Conservation (phyloP, 2,329 filamentous ascomycete species). For the Fusarium veterinarium region DNA sequence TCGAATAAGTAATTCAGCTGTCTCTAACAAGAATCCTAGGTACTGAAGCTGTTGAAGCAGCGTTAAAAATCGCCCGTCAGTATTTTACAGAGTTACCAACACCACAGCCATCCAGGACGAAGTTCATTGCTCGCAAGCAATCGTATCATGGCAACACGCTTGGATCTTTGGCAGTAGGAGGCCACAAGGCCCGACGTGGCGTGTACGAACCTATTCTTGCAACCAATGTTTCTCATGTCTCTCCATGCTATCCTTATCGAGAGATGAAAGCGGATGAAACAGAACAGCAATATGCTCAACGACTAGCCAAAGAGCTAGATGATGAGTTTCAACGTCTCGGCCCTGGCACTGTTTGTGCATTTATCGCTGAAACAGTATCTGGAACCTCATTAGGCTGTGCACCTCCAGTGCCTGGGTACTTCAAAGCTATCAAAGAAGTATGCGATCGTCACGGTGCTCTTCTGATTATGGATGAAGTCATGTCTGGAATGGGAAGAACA, state of each 20-base stretch:
- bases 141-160: constrained; percentile 38
- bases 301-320: constrained; percentile 30
- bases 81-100: constrained; percentile 35
- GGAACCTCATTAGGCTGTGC: constrained; percentile 37
- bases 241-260: constrained; percentile 43
- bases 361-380: constrained; percentile 37
- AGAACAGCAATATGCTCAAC: constrained; percentile 16
- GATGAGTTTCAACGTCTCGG: constrained; percentile 31
- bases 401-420: constrained; percentile 57
- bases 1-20: rapidly evolving
- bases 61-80: constrained; percentile 36
- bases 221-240: constrained; percentile 44
- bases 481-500: constrained; percentile 74
- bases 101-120: constrained; percentile 19
- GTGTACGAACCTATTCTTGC: constrained; percentile 44
- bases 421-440: constrained; percentile 61
- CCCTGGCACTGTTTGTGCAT: constrained; percentile 32
- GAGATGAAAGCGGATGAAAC: constrained; percentile 46
- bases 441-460: constrained; percentile 67
- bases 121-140: constrained; percentile 32
- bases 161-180: constrained; percentile 13
- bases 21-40: neutral
- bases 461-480: constrained; percentile 70
- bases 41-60: constrained; percentile 37
- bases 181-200: constrained; percentile 37